These are phyloP conservation scores for Pezicula neosporulosa DNA, from an alignment of 2,329 filamentous ascomycete genomes.

Conservation along the genomic window DNA sequence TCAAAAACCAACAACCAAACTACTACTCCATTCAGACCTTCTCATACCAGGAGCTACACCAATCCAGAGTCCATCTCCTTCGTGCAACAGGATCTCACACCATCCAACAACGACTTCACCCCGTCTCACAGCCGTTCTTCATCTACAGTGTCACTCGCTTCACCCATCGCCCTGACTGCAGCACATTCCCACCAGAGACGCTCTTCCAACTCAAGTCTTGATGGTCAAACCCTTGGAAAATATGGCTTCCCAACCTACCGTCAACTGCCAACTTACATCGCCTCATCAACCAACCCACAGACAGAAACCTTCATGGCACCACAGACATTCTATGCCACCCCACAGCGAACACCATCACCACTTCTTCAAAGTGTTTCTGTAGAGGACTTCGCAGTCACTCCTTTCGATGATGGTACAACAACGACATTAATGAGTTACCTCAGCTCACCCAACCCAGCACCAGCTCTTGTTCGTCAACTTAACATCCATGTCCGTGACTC, in stretches of 20 bases:
- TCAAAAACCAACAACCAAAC: constrained; percentile 11
- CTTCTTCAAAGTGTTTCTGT: constrained; percentile 28
- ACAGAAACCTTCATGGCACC: constrained; percentile 43
- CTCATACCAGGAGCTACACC: constrained; percentile 57
- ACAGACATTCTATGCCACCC: constrained; percentile 27
- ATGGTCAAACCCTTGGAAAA: constrained; percentile 61
- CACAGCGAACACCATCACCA: constrained; percentile 42
- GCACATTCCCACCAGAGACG: constrained; percentile 48
- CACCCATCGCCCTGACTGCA: constrained; percentile 25
- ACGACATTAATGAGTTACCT: constrained; percentile 79
- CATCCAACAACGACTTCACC: constrained; percentile 15
- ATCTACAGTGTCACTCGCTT: constrained; percentile 22
- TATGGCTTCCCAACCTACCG: constrained; percentile 85
- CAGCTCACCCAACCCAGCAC: constrained; percentile 74
- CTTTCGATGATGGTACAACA: constrained; percentile 34
- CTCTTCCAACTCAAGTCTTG: constrained; percentile 65
- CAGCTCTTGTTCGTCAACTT: constrained; percentile 76
- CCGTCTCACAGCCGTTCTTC: constrained; percentile 14
- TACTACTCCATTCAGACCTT: constrained; percentile 36
- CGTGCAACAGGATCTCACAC: constrained; percentile 19
- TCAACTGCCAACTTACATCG: constrained; percentile 59
- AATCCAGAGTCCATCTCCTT: constrained; percentile 53
- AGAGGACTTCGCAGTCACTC: constrained; percentile 29
- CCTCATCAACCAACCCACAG: constrained; percentile 26
- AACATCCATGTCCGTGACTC: constrained; percentile 65